Conservation (phyloP, 768 basidiomycete species). For the Vararia minispora region DNA sequence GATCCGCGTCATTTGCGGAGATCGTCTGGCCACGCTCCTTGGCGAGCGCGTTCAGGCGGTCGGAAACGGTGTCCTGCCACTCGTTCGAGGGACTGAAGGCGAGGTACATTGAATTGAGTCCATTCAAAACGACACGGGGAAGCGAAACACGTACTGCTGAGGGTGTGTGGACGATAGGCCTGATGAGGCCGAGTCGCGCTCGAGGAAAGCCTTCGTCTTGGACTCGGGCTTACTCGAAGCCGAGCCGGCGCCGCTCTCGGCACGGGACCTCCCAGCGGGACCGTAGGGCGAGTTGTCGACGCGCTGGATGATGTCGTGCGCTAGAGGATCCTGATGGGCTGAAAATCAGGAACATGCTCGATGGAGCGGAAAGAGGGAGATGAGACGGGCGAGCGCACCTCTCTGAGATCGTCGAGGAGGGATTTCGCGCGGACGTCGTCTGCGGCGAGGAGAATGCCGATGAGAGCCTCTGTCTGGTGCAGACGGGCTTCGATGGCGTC, state of each 20-base stretch:
- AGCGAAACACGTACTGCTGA: constrained; percentile 42
- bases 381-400: constrained; percentile 16
- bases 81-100: constrained; percentile 59
- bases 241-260: constrained; percentile 15
- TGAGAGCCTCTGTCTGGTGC: constrained; percentile 83
- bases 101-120: not conserved
- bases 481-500: constrained; percentile 87
- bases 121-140: not conserved
- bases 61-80: constrained; percentile 65
- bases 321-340: constrained; percentile 69
- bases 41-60: constrained; percentile 19
- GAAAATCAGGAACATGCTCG: not conserved
- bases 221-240: constrained; percentile 13
- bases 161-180: constrained; percentile 23
- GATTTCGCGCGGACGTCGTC: constrained; percentile 24
- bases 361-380: not conserved
- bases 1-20: too few relatives aligned
- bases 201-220: constrained; percentile 10
- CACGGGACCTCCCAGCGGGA: constrained; percentile 22
- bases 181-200: too few relatives aligned
- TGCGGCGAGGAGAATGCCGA: constrained; percentile 68
- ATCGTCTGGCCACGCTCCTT: constrained; percentile 16
- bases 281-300: constrained; percentile 80
- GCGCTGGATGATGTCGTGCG: constrained; percentile 68
- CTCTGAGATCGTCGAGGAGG: constrained; percentile 27